A percentile compares a stretch with the other conserved stretches of the same genome.
phyloP scores from a whole-genome alignment of 164 flowering plant species.

The Magnolia kwangsiensis region DNA sequence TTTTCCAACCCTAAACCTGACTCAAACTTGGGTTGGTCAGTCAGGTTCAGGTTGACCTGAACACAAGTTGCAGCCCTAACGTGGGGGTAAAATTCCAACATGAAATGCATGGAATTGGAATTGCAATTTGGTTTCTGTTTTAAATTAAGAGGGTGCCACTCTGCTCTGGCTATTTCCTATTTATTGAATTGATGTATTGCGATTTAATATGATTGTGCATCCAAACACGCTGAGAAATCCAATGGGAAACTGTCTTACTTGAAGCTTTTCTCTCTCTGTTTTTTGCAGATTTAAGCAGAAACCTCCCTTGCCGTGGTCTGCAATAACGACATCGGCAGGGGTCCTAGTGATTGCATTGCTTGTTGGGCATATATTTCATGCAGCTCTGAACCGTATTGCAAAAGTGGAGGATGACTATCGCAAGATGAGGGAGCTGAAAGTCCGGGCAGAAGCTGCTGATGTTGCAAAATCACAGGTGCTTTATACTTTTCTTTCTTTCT shows the following conservation, averaged over 20 bases:
- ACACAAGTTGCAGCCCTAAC: too few relatives aligned
- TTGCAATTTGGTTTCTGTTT: too few relatives aligned
- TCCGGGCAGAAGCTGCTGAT: slow-evolving; percentile 97
- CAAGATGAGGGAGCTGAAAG: slow-evolving; percentile 75
- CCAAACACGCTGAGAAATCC: too few relatives aligned
- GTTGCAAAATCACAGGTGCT: slow-evolving; percentile 96
- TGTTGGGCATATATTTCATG: slow-evolving; percentile 66
- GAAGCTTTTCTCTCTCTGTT: background rate
- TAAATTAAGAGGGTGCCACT: too few relatives aligned
- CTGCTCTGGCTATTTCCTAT: too few relatives aligned
- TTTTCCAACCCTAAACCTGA: too few relatives aligned
- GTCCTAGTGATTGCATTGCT: slow-evolving; percentile 68
- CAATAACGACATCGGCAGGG: slow-evolving; percentile 60
- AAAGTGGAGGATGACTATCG: slow-evolving; percentile 70
- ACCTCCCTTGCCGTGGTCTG: slow-evolving; percentile 77
- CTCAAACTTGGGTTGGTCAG: too few relatives aligned
- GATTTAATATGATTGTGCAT: background rate
- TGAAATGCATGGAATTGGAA: too few relatives aligned
- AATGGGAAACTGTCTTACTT: background rate
- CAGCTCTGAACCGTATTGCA: slow-evolving; percentile 69
- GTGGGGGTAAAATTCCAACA: too few relatives aligned
- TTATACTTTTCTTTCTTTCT: background rate
- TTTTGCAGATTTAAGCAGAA: slow-evolving; percentile 71
- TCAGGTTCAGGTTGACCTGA: too few relatives aligned
- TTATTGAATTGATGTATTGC: too few relatives aligned